Evolutionary conservation across 352 stramenopile species (phyloP), one percentile per base, ranked within the genome.

Genomic region (Pythium aristosporum): DNA sequence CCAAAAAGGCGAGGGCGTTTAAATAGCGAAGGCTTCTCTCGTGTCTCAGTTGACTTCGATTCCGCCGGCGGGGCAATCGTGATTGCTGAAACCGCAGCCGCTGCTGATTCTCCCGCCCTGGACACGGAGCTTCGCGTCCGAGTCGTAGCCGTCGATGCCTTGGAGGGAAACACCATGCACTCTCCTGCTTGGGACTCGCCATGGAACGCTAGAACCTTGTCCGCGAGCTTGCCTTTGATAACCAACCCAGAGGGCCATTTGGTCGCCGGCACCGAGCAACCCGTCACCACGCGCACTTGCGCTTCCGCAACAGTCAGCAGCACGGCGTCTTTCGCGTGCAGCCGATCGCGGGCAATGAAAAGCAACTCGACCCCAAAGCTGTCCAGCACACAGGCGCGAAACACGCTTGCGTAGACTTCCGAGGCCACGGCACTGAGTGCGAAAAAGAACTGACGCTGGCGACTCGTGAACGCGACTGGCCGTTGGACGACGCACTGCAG

Each of bases 401-500:
- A 87, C 0, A 89, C 82, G 12, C 85, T 58, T 2, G 53, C 61
- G 49, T 83, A 91, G 0, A 87, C 76, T 16, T 83, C 74, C 3
- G 67, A 48, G 0, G 68, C 82, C 1, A 89, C 77, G 5, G 75
- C 74, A 10, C 82, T 55, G 34, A 88, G 72, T 1, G 76, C 72
- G 12, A 76, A 79, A 28, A 94, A 91, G 36, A 81, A 87, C 51
- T 78, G 73, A 0, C 69, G 73, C 25, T 94, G 81, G 15, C 67
- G 73, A 5, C 51, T 39, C 10, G 81, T 76, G 50, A 94, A 94
- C 1, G 2, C 3, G 10, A 52, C 55, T n/a, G 47, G 47, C 8
- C 50, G 53, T 9, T 16, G 5, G 39, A 9, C 39, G 39, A 21
- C 34, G 9, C 4, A 41, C 34, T 37, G 50, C 23, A 12, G 16